Evolutionary conservation across 2,329 filamentous ascomycete genomes (phyloP).

Genomic region (Fusarium nematophilum): DNA sequence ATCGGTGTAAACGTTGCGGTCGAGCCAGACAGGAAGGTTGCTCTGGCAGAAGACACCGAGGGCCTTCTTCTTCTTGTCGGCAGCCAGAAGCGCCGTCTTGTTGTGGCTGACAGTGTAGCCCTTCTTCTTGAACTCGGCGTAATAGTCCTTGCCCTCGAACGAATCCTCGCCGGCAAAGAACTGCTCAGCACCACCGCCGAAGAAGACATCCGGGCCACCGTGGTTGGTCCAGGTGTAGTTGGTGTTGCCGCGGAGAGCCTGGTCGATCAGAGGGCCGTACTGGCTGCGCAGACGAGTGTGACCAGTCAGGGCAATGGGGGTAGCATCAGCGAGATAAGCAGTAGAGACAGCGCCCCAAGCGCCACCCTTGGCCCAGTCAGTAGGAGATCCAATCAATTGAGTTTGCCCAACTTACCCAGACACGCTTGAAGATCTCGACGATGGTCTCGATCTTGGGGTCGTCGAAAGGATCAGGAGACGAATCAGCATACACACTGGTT

Average conservation of each 20-base stretch:
- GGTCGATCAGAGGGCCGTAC: slow-evolving; percentile 79
- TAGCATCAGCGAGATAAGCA: slow-evolving; percentile 85
- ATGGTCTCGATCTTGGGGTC: slow-evolving; percentile 90
- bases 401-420: slow-evolving; percentile 62
- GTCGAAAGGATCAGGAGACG: slow-evolving; percentile 77
- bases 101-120: slow-evolving; percentile 80
- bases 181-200: slow-evolving; percentile 85
- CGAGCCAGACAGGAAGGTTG: slow-evolving; percentile 86
- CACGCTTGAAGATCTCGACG: slow-evolving; percentile 78
- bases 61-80: slow-evolving; percentile 69
- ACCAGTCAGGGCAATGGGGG: slow-evolving; percentile 78
- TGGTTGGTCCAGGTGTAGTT: slow-evolving; percentile 86
- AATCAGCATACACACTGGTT: slow-evolving; percentile 77
- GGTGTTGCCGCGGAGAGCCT: slow-evolving; percentile 78
- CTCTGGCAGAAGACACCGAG: slow-evolving; percentile 82
- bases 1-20: slow-evolving; percentile 81
- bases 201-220: slow-evolving; percentile 81
- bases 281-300: slow-evolving; percentile 77
- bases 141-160: slow-evolving; percentile 80
- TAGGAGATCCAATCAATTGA: not conserved
- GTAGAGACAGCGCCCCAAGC: slow-evolving; percentile 78
- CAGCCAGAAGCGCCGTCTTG: slow-evolving; percentile 74
- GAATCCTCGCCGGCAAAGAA: slow-evolving; percentile 75
- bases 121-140: slow-evolving; percentile 77
- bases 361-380: slow-evolving; percentile 54